Evolutionary conservation across 768 basidiomycete species (phyloP).

Genomic region (Pulveroboletus frians): DNA sequence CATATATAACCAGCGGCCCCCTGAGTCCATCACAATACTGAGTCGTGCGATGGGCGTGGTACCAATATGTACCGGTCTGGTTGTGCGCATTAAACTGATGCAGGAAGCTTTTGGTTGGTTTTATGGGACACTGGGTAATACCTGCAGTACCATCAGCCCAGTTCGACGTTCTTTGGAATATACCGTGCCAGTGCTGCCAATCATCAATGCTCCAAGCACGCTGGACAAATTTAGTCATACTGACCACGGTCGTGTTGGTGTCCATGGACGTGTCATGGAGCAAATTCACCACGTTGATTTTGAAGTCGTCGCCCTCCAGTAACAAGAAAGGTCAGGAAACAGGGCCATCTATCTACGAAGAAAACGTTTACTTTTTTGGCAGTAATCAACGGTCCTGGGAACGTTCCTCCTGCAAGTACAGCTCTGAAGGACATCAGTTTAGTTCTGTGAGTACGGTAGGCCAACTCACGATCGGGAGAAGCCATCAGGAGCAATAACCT

Average conservation of each 20-base stretch:
- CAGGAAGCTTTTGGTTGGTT: conserved; percentile 14
- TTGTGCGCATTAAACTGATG: conserved; percentile 18
- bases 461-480: conserved; percentile 35
- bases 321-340: background rate
- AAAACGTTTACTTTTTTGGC: conserved; percentile 30
- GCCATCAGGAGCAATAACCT: conserved; percentile 43
- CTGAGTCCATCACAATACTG: conserved; percentile 33
- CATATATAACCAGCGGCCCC: conserved; percentile 37
- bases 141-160: conserved; percentile 42
- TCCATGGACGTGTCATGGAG: conserved; percentile 45
- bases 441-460: background rate
- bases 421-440: conserved; percentile 24
- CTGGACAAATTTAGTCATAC: conserved; percentile 7
- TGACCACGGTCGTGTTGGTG: conserved; percentile 46
- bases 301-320: conserved; percentile 34
- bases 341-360: background rate
- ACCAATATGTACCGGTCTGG: conserved; percentile 32
- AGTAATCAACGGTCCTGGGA: conserved; percentile 42
- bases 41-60: conserved; percentile 34
- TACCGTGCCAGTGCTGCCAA: conserved; percentile 51
- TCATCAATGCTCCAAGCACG: background rate
- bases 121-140: conserved; percentile 33
- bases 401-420: conserved; percentile 39
- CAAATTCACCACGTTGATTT: conserved; percentile 41
- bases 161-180: conserved; percentile 39